Evolutionary conservation across 768 basidiomycete species (phyloP), one percentile per base, ranked within the genome.

Genomic region (Macrolepiota fuliginosa): DNA sequence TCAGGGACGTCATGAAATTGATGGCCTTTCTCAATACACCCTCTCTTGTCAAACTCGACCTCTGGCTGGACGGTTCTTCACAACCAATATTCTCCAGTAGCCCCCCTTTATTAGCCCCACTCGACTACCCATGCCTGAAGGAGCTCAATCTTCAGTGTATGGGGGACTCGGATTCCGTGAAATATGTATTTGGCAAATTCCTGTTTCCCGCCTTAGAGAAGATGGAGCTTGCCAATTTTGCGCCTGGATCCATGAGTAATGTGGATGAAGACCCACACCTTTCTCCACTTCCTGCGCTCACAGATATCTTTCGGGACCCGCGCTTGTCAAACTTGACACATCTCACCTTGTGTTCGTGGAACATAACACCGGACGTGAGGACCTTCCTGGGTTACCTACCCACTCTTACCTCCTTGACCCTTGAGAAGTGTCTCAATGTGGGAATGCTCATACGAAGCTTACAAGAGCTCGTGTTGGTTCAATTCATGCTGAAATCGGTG

Each of bases 301-400:
- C 84, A 69, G 77, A 73, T 39, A 73, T 87, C 60, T 83, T 86
- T 67, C 79, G 80, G 56, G 83, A 86, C 69, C 83, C 84, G 5
- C 83, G 83, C 54, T 77, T 85, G 29, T 78, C 75, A 2, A 66
- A 73, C 58, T 73, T 87, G 39, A 81, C 82, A 32, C 76, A 81
- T 63, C 78, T 87, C 61, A 79, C 81, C 17, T 66, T 87, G 50
- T 78, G 81, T 42, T 74, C 77, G 54, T 81, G 82, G 68, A 71
- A 73, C 51, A 73, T 86, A 62, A 70, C 73, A 10, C 54, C 69
- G 4, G 78, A 77, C 49, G 68, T 70, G 19, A 72, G 74, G 27
- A 70, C 78, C 40, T 74, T 84, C 70, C 73, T 86, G 13, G 78
- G 80, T 6, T 85, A 85, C 71, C 77, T 81, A 72, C 83, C 82